phyloP scores from a whole-genome alignment of 805 yeast species.

The Wickerhamiella sergipiensis region DNA sequence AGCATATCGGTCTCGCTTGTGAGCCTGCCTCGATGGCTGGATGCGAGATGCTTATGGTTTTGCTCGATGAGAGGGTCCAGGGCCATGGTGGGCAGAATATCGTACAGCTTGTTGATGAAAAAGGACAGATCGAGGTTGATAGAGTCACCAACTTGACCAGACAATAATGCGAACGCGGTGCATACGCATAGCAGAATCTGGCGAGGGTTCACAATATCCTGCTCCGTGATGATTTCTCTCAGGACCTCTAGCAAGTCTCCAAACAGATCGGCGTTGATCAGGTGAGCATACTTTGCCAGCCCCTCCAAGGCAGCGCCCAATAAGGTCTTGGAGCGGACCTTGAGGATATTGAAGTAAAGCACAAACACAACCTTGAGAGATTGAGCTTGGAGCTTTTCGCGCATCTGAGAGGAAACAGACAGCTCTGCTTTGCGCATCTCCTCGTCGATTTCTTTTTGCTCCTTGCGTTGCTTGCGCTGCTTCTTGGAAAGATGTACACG shows the following conservation, averaged over 20 bases:
- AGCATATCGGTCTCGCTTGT: constrained; percentile 81
- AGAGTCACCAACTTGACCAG: constrained; percentile 58
- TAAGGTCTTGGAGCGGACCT: constrained; percentile 44
- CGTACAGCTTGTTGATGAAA: constrained; percentile 65
- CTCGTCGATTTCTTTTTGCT: constrained; percentile 72
- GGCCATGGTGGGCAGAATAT: constrained; percentile 51
- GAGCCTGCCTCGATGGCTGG: constrained; percentile 57
- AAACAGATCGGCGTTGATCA: constrained; percentile 81
- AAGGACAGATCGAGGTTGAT: constrained; percentile 69
- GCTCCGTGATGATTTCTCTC: constrained; percentile 55
- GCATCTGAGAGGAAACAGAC: constrained; percentile 73
- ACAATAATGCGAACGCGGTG: constrained; percentile 76
- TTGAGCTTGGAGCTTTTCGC: constrained; percentile 76
- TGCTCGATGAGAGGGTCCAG: constrained; percentile 77
- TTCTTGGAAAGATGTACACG: constrained; percentile 84
- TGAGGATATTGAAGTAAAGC: constrained; percentile 65
- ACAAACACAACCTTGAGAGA: constrained; percentile 60
- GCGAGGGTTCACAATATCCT: constrained; percentile 36
- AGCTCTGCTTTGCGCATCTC: constrained; percentile 81
- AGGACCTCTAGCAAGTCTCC: constrained; percentile 88
- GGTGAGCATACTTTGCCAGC: constrained; percentile 74
- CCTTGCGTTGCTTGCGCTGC: constrained; percentile 78
- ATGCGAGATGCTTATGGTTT: constrained; percentile 64
- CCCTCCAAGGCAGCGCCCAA: constrained; percentile 89
- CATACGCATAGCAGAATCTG: constrained; percentile 71